Percentiles rank a stretch among this genome's conserved stretches.
Conservation (phyloP, 768 basidiomycete species). For the Amanita pseudoporphyria region DNA sequence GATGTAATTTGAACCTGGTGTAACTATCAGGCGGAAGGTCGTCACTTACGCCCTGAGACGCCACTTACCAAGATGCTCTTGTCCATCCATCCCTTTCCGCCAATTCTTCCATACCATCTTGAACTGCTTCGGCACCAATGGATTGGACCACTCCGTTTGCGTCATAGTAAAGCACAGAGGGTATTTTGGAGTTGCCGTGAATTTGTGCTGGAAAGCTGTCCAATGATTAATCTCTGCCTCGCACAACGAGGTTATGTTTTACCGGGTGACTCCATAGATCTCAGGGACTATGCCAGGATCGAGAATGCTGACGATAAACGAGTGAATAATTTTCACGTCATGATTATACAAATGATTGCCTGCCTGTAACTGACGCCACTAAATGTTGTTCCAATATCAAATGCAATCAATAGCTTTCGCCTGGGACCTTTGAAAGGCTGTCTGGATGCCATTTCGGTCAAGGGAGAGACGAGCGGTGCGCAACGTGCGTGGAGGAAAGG, state of each 20-base stretch:
- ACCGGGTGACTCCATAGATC: slow-evolving; percentile 31
- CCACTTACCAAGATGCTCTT: slow-evolving; percentile 31
- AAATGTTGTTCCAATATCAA: slow-evolving; percentile 44
- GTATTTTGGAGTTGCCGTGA: slow-evolving; percentile 25
- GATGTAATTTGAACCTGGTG: slow-evolving; percentile 15
- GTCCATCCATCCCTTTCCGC: slow-evolving; percentile 31
- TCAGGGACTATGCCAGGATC: slow-evolving; percentile 23
- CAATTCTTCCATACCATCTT: slow-evolving; percentile 22
- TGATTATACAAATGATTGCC: neutral
- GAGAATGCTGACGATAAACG: slow-evolving; percentile 19
- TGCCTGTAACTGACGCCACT: slow-evolving; percentile 38
- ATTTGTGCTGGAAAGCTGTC: slow-evolving; percentile 16
- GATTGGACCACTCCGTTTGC: slow-evolving; percentile 22
- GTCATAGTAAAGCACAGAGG: slow-evolving; percentile 33
- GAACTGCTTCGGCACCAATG: slow-evolving; percentile 30
- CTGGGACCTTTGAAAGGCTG: slow-evolving; percentile 28
- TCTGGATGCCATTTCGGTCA: slow-evolving; percentile 11
- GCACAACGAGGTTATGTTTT: slow-evolving; percentile 10
- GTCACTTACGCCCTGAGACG: neutral
- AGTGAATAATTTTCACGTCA: neutral
- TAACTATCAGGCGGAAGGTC: neutral
- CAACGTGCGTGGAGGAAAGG: neutral
- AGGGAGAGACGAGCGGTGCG: neutral
- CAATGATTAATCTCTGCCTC: neutral
- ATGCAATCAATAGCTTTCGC: slow-evolving; percentile 36